phyloP scores from a whole-genome alignment of 441 rosid species.

The Bocquillonia castaneifolia region DNA sequence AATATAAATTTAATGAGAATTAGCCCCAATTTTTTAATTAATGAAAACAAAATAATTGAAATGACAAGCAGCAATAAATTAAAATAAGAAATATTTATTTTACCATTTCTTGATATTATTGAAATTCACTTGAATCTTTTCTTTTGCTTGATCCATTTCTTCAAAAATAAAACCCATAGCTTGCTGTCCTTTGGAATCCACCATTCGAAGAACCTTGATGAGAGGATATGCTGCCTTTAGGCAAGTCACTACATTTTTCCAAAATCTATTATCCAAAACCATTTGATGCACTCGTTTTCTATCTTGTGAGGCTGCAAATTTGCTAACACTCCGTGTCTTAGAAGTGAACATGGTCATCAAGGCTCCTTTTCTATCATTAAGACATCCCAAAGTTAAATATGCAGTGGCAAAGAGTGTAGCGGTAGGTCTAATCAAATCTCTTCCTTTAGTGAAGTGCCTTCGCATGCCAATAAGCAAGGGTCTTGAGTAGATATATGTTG shows the following conservation, averaged over 20 bases:
- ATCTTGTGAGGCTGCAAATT: no score
- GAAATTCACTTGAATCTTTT: background rate
- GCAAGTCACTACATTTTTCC: no score
- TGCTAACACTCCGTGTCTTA: no score
- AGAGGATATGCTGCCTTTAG: background rate
- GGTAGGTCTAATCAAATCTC: background rate
- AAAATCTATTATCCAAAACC: no score
- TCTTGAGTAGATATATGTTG: slow-evolving; percentile 11
- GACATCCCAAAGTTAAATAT: background rate
- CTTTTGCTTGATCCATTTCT: background rate
- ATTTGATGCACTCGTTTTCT: no score
- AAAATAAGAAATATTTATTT: no score
- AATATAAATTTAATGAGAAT: no score
- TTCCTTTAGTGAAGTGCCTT: background rate
- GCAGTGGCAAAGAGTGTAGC: slow-evolving; percentile 2
- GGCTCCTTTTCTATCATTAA: background rate
- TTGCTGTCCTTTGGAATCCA: background rate
- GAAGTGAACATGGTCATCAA: slow-evolving; percentile 5
- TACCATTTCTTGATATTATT: background rate
- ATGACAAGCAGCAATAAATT: no score
- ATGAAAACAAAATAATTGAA: no score
- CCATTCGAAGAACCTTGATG: background rate
- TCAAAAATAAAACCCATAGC: slow-evolving; percentile 4
- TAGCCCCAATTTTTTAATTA: no score
- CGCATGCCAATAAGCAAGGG: background rate